Conservation (phyloP, 2,329 filamentous ascomycete species). For the Didymella exigua region DNA sequence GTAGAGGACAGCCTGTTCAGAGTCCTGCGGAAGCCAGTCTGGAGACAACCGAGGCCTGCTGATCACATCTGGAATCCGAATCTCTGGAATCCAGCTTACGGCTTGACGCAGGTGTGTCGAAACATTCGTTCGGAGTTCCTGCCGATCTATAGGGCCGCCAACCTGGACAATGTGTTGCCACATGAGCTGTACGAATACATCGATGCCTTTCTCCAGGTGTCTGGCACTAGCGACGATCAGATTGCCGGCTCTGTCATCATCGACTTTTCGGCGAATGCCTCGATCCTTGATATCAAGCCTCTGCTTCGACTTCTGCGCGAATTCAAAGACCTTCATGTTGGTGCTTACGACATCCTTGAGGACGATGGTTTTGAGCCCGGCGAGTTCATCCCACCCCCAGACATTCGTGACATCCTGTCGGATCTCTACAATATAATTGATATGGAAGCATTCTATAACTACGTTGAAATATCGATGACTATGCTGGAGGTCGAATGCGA, state of each 20-base stretch:
- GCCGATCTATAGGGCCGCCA: not conserved
- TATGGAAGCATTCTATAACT: not conserved
- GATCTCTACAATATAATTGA: conserved; percentile 9
- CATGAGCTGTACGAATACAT: conserved; percentile 1
- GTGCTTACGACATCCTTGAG: not conserved
- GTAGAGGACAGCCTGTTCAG: not conserved
- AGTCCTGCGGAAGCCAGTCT: not conserved
- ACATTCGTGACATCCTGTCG: not conserved
- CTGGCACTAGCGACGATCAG: not conserved
- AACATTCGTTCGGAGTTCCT: not conserved
- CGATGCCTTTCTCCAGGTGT: not conserved
- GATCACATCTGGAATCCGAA: not conserved
- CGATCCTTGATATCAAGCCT: conserved; percentile 1
- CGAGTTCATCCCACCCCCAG: not conserved
- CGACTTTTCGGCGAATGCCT: not conserved
- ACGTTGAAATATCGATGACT: conserved; percentile 1
- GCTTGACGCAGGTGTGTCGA: conserved; percentile 1
- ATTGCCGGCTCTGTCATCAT: not conserved
- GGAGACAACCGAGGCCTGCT: not conserved
- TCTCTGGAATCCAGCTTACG: not conserved
- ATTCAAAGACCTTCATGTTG: not conserved
- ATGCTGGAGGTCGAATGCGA: not conserved
- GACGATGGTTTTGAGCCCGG: not conserved
- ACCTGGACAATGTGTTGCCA: not conserved
- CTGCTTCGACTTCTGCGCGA: not conserved